These are phyloP conservation scores for Fraxinus ornus DNA, from an alignment of 305 asterid genomes.

Conservation along the genomic window DNA sequence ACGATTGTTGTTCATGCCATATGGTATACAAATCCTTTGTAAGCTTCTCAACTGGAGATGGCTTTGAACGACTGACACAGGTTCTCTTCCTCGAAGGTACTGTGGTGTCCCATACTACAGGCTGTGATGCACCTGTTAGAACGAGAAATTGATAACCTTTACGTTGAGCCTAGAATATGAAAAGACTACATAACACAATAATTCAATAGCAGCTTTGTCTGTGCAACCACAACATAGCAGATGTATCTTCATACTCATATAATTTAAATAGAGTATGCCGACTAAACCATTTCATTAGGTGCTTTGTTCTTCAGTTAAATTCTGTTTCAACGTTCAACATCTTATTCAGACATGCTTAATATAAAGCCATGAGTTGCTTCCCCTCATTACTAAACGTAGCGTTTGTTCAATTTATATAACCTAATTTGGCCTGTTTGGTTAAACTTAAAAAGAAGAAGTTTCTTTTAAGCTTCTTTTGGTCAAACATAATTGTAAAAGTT, in stretches of 20 bases:
- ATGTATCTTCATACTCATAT: background rate
- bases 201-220: background rate
- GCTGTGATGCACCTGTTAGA: conserved; percentile 73
- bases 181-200: background rate
- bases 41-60: conserved; percentile 84
- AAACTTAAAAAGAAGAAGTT: background rate
- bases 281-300: background rate
- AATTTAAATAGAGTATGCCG: conserved; percentile 2
- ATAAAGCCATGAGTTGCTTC: background rate
- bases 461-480: background rate
- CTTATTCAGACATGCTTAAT: background rate
- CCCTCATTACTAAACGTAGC: background rate
- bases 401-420: background rate
- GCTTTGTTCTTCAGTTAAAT: conserved; percentile 5
- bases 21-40: conserved; percentile 80
- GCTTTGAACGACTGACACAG: conserved; percentile 73
- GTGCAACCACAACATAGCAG: background rate
- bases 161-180: background rate
- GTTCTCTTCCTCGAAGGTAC: conserved; percentile 97
- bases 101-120: conserved; percentile 62
- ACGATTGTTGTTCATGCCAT: conserved; percentile 80
- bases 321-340: background rate
- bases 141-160: conserved; percentile 5
- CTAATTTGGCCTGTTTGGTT: background rate
- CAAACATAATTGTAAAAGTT: background rate